These are phyloP conservation scores for Ascomycota sp. DNA, from an alignment of 2,329 filamentous ascomycete genomes.

Conservation along the genomic window DNA sequence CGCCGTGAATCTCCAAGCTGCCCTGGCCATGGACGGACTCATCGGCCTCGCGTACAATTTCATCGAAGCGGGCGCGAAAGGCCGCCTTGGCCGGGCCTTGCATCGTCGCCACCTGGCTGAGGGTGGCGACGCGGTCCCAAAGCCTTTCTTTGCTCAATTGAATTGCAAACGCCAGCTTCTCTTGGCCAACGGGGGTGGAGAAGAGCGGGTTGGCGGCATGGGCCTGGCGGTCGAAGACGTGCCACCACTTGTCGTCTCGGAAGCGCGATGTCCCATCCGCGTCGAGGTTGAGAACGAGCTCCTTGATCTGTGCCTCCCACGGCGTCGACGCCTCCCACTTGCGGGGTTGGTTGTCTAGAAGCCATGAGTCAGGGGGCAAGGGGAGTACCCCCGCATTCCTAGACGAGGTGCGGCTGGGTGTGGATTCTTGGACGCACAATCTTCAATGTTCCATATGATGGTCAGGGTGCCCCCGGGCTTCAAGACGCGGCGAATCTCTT, in stretches of 20 bases:
- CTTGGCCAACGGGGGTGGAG: conserved; percentile 38
- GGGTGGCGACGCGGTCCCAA: conserved; percentile 42
- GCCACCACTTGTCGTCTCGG: conserved; percentile 40
- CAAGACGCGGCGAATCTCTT: conserved; percentile 47
- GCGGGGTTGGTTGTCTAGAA: conserved; percentile 41
- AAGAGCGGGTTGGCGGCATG: conserved; percentile 28
- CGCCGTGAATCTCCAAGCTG: conserved; percentile 44
- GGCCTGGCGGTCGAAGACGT: conserved; percentile 41
- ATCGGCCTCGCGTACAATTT: conserved; percentile 29
- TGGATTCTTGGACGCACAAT: too few relatives aligned
- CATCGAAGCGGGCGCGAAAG: conserved; percentile 29
- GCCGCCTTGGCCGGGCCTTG: conserved; percentile 25
- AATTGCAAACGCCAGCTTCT: conserved; percentile 33
- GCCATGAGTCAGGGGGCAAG: background rate
- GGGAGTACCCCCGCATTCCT: too few relatives aligned
- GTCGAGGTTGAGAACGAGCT: conserved; percentile 31
- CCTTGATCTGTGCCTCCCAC: conserved; percentile 43
- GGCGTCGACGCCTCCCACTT: conserved; percentile 31
- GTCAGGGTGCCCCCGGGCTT: conserved; percentile 39
- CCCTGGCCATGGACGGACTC: too few relatives aligned
- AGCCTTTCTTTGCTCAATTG: conserved; percentile 36
- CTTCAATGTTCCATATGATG: conserved; percentile 56
- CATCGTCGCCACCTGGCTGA: conserved; percentile 47
- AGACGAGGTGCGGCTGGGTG: too few relatives aligned
- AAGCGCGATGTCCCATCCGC: conserved; percentile 41